Evolutionary conservation across 2,329 filamentous ascomycete species (phyloP).

Genomic region (Davidsoniella virescens): DNA sequence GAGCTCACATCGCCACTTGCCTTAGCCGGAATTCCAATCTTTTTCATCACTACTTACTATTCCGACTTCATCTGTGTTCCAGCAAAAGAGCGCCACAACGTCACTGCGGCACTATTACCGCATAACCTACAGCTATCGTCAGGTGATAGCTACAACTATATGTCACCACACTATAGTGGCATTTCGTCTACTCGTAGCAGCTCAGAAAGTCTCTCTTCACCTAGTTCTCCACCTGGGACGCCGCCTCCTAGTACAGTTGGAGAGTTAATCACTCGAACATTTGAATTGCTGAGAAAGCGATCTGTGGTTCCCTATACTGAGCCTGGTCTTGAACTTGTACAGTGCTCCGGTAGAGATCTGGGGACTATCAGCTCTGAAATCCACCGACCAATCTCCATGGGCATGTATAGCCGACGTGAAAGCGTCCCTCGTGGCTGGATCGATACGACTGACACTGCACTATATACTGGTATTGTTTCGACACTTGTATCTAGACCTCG

Average conservation of each 20-base stretch:
- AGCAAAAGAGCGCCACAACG: slow-evolving; percentile 52
- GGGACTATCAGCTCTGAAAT: slow-evolving; percentile 7
- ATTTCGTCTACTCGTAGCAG: slow-evolving; percentile 18
- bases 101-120: slow-evolving; percentile 59
- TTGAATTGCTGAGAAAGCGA: slow-evolving; percentile 63
- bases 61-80: slow-evolving; percentile 93
- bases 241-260: slow-evolving; percentile 62
- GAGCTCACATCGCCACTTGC: slow-evolving; percentile 84
- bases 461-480: slow-evolving; percentile 47
- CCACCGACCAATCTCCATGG: slow-evolving; percentile 19
- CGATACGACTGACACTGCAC: slow-evolving; percentile 43
- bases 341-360: slow-evolving; percentile 54
- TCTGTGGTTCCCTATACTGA: slow-evolving; percentile 60
- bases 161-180: slow-evolving; percentile 13
- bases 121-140: slow-evolving; percentile 68
- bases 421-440: slow-evolving; percentile 29
- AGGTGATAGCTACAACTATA: slow-evolving; percentile 35
- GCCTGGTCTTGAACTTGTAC: slow-evolving; percentile 52
- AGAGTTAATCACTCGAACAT: slow-evolving; percentile 71
- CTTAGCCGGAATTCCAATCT: slow-evolving; percentile 84
- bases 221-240: slow-evolving; percentile 38
- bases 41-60: slow-evolving; percentile 98
- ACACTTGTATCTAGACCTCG: slow-evolving; percentile 44
- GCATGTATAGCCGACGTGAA: slow-evolving; percentile 14
- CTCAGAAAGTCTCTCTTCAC: slow-evolving; percentile 20